Percentiles rank a stretch among this genome's conserved stretches.
Conservation (phyloP, 768 basidiomycete species). For the Mycena venus region DNA sequence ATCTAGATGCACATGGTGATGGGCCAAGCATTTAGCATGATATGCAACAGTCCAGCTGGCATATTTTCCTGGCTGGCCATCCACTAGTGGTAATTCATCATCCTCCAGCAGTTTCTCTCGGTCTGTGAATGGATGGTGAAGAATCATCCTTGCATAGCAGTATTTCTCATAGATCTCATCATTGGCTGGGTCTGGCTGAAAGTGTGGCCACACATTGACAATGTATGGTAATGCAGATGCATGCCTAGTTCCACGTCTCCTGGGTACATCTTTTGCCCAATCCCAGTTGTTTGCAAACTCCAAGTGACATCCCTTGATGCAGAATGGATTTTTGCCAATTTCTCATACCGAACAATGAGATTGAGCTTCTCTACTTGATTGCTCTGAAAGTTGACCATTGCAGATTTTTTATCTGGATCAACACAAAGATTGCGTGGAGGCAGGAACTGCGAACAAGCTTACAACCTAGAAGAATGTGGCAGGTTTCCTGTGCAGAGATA, state of each 20-base stretch:
- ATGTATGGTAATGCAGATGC: conserved; percentile 10
- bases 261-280: not conserved
- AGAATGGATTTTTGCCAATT: not conserved
- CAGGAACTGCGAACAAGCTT: not conserved
- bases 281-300: conserved; percentile 28
- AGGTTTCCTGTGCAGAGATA: conserved; percentile 30
- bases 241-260: not conserved
- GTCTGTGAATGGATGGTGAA: conserved; percentile 29
- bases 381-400: conserved; percentile 3
- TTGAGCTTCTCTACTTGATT: not conserved
- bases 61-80: not conserved
- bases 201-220: conserved; percentile 28
- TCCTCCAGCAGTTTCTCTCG: not conserved
- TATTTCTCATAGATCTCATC: conserved; percentile 35
- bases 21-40: conserved; percentile 14
- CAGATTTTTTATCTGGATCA: not conserved
- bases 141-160: conserved; percentile 32
- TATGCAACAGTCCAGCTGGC: conserved; percentile 28
- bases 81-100: not conserved
- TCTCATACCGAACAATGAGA: not conserved
- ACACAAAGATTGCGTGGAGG: conserved; percentile 17
- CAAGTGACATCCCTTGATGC: not conserved
- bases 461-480: conserved; percentile 26
- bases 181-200: not conserved
- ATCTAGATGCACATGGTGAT: not conserved